Conservation (phyloP, 371 early-diverging fungal species). For the Lichtheimia ornata region DNA sequence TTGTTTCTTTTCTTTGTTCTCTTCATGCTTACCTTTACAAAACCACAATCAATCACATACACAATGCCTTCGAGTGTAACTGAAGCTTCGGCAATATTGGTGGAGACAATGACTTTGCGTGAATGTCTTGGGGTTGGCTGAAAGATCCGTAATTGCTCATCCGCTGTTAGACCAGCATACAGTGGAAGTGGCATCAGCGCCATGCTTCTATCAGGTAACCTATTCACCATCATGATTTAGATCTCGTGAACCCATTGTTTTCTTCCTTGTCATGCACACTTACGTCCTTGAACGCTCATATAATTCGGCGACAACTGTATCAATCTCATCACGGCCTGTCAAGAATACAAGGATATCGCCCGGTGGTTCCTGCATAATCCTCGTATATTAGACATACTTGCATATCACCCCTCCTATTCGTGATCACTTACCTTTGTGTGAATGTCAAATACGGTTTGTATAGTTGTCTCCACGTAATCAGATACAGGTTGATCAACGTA, state of each 20-base stretch:
- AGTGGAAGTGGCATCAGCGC: slow-evolving; percentile 68
- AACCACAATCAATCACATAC: slow-evolving; percentile 86
- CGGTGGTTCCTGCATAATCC: slow-evolving; percentile 40
- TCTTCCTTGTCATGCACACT: slow-evolving; percentile 19
- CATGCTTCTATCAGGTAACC: slow-evolving; percentile 41
- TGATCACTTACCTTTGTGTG: slow-evolving; percentile 49
- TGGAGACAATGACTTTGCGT: slow-evolving; percentile 85
- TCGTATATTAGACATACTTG: neutral
- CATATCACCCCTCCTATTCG: neutral
- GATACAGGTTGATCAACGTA: slow-evolving; percentile 57
- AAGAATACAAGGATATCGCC: slow-evolving; percentile 88
- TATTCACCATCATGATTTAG: neutral
- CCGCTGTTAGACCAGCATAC: slow-evolving; percentile 74
- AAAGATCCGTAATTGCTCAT: slow-evolving; percentile 72
- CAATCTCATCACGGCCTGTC: slow-evolving; percentile 86
- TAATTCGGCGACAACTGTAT: slow-evolving; percentile 57
- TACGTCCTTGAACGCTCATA: slow-evolving; percentile 58
- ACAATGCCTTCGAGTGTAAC: slow-evolving; percentile 84
- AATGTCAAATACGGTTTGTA: slow-evolving; percentile 68
- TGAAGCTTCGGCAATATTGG: slow-evolving; percentile 83
- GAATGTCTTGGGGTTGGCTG: slow-evolving; percentile 60
- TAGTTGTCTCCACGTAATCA: slow-evolving; percentile 64
- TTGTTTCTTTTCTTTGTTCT: neutral
- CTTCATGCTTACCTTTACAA: slow-evolving; percentile 65
- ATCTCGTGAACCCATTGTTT: too few species aligned